A percentile compares a stretch with the other conserved stretches of the same genome.
Evolutionary conservation across 768 basidiomycete genomes (phyloP).

Genomic region (Ramaria sp.): DNA sequence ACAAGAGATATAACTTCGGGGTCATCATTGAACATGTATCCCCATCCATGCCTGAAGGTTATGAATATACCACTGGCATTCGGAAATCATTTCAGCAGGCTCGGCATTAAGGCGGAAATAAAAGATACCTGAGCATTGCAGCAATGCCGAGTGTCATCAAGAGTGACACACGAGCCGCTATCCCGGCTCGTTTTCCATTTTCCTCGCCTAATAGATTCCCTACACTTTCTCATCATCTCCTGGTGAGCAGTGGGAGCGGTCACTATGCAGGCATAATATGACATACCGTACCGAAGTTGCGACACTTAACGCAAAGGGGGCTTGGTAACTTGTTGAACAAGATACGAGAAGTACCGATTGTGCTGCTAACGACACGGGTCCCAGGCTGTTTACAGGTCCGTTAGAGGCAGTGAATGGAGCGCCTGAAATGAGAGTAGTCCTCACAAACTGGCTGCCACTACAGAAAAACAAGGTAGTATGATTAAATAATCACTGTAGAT

Average conservation of each 20-base stretch:
- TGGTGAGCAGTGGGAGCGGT: background rate
- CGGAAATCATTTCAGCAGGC: background rate
- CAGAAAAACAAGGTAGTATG: background rate
- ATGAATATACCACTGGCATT: constrained; percentile 39
- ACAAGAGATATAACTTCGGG: constrained; percentile 47
- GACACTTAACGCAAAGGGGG: constrained; percentile 72
- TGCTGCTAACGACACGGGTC: constrained; percentile 72
- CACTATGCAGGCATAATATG: background rate
- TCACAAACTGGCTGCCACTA: constrained; percentile 47
- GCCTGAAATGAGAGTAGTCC: background rate
- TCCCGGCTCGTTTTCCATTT: constrained; percentile 59
- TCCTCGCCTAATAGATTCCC: constrained; percentile 84
- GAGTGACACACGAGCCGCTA: constrained; percentile 56
- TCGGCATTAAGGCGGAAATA: background rate
- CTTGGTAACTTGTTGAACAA: constrained; percentile 68
- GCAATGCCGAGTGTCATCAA: constrained; percentile 57
- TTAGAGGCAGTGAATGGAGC: too few relatives aligned
- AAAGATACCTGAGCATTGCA: constrained; percentile 46
- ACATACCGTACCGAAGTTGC: constrained; percentile 75
- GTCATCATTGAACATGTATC: constrained; percentile 64
- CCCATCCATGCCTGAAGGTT: constrained; percentile 56
- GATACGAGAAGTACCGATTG: constrained; percentile 81
- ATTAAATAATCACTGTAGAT: background rate
- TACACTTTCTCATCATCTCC: constrained; percentile 34
- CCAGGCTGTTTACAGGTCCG: constrained; percentile 39